These are phyloP conservation scores for Kondoa subrosea DNA, from an alignment of 768 basidiomycete genomes.

Conservation along the genomic window DNA sequence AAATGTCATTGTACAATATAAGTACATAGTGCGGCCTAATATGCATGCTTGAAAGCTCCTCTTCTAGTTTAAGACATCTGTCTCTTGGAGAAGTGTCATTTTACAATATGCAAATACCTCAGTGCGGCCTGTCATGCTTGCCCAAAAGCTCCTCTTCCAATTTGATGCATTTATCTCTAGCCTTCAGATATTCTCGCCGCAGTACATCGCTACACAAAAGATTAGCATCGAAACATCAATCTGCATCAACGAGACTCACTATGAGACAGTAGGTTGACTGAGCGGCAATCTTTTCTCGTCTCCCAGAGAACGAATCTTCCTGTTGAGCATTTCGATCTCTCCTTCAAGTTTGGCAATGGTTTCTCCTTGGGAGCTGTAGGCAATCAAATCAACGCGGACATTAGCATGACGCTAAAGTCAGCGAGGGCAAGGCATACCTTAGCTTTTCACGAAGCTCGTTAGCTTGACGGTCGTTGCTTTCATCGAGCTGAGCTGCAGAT, in stretches of 20 bases:
- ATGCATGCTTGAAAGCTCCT: too few relatives aligned
- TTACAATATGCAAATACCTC: too few relatives aligned
- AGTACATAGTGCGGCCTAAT: too few relatives aligned
- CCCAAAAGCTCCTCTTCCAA: not conserved
- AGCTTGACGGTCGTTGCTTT: not conserved
- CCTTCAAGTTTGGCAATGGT: not conserved
- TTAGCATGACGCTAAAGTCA: not conserved
- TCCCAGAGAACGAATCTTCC: not conserved
- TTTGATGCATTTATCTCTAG: not conserved
- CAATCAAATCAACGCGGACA: not conserved
- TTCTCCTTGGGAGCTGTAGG: not conserved
- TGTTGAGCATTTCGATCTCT: not conserved
- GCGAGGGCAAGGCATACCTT: not conserved
- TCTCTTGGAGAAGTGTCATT: too few relatives aligned
- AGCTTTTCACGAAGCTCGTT: not conserved
- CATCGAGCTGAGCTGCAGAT: not conserved
- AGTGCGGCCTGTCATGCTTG: too few relatives aligned
- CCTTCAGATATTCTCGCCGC: not conserved
- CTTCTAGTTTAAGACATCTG: too few relatives aligned
- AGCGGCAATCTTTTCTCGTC: not conserved
- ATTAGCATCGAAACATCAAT: too few relatives aligned
- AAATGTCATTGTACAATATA: too few relatives aligned
- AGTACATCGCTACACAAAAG: too few relatives aligned
- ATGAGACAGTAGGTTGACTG: not conserved
- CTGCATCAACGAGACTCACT: too few relatives aligned